Percentiles rank a stretch among this genome's conserved stretches.
Conservation (phyloP, 106 monocot species). For the Cymbidium sinense region DNA sequence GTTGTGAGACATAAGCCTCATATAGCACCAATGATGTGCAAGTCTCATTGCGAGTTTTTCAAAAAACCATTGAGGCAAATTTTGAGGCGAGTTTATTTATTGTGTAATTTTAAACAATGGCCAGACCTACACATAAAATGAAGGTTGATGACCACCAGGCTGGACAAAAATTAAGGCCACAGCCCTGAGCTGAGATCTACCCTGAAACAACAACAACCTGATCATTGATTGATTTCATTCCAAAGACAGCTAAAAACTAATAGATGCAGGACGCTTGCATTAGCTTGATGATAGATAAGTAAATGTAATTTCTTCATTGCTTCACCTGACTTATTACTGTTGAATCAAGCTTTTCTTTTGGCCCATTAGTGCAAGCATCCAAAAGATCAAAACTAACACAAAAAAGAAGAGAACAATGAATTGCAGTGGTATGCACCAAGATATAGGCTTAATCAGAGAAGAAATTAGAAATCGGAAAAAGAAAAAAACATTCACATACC, state of each 20-base stretch:
- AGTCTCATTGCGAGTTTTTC: too few relatives aligned
- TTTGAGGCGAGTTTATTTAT: too few relatives aligned
- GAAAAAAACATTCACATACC: constrained; percentile 28
- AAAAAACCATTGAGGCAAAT: too few relatives aligned
- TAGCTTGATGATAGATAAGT: neutral
- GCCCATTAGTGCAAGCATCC: constrained; percentile 86
- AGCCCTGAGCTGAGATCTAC: too few relatives aligned
- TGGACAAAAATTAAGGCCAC: neutral
- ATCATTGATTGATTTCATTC: neutral
- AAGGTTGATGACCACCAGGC: neutral
- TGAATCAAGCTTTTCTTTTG: constrained; percentile 92
- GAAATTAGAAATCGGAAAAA: neutral
- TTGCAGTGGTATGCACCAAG: neutral
- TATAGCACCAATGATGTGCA: too few relatives aligned
- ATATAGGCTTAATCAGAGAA: neutral
- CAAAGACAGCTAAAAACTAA: neutral
- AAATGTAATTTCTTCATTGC: neutral
- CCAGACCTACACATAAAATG: too few relatives aligned
- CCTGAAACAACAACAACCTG: too few relatives aligned
- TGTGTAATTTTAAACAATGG: too few relatives aligned
- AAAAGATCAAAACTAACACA: constrained; percentile 68
- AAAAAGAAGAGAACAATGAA: neutral
- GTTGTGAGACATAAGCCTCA: too few relatives aligned
- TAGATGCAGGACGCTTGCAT: neutral
- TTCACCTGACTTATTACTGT: constrained; percentile 93